phyloP scores from a whole-genome alignment of 768 basidiomycete species.

The Tricholoma furcatifolium region DNA sequence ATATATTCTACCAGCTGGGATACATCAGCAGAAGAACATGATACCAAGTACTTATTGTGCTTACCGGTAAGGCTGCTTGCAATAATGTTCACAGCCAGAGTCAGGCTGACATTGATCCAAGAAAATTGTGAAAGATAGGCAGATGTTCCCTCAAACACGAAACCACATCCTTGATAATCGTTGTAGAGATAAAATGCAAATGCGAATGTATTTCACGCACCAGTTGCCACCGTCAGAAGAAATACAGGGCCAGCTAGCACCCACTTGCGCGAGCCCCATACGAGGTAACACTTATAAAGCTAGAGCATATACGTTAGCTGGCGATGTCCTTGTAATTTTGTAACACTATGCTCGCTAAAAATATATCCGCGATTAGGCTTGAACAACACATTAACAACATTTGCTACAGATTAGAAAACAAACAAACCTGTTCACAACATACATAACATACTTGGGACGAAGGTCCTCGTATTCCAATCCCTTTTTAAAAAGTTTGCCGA shows the following conservation, averaged over 20 bases:
- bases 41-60: background rate
- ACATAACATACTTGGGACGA: slow-evolving; percentile 17
- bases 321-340: background rate
- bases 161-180: slow-evolving; percentile 15
- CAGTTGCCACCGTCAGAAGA: slow-evolving; percentile 14
- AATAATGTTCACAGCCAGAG: slow-evolving; percentile 32
- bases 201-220: slow-evolving; percentile 4
- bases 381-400: background rate
- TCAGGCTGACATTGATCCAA: slow-evolving; percentile 33
- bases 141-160: slow-evolving; percentile 13
- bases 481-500: slow-evolving; percentile 5
- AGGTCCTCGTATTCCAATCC: slow-evolving; percentile 13
- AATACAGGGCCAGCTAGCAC: slow-evolving; percentile 12
- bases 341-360: slow-evolving; percentile 10
- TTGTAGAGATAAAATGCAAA: background rate
- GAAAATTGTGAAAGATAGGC: slow-evolving; percentile 18
- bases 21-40: background rate
- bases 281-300: slow-evolving; percentile 20
- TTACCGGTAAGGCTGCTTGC: slow-evolving; percentile 34
- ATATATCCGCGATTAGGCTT: slow-evolving; percentile 15
- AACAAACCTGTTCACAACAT: slow-evolving; percentile 18
- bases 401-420: background rate
- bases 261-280: slow-evolving; percentile 12
- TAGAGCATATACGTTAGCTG: background rate
- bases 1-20: slow-evolving; percentile 34